These are phyloP conservation scores for Rhododendron kiyosumense DNA, from an alignment of 148 eudicot genomes.

Conservation along the genomic window DNA sequence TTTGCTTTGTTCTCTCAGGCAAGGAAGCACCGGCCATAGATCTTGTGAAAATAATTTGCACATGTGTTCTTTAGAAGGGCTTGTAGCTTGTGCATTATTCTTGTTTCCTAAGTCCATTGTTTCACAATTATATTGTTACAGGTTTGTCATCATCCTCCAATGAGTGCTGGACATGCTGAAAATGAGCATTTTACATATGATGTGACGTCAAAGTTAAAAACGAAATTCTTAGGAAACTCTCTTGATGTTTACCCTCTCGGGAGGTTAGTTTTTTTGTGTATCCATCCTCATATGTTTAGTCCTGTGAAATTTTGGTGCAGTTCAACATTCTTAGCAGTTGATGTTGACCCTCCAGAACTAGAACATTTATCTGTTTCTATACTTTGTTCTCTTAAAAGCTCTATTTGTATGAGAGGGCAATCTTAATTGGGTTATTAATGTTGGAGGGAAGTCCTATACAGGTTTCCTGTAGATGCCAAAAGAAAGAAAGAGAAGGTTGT, in stretches of 20 bases:
- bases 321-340: background rate
- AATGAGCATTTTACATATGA: constrained; percentile 81
- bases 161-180: constrained; percentile 95
- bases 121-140: constrained; percentile 15
- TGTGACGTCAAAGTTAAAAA: constrained; percentile 80
- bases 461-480: background rate
- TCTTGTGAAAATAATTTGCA: background rate
- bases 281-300: background rate
- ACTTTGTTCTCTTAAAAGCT: background rate
- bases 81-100: background rate
- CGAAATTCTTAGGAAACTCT: constrained; percentile 83
- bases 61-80: background rate
- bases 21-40: background rate
- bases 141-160: constrained; percentile 98
- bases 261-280: constrained; percentile 38
- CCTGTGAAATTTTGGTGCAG: background rate
- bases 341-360: background rate
- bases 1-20: background rate
- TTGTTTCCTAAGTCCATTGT: background rate
- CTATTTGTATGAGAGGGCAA: background rate
- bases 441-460: background rate
- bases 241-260: constrained; percentile 87
- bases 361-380: background rate
- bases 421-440: background rate
- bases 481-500: constrained; percentile 2